phyloP scores from a whole-genome alignment of 805 yeast genomes.

The Metschnikowia cubensis region DNA sequence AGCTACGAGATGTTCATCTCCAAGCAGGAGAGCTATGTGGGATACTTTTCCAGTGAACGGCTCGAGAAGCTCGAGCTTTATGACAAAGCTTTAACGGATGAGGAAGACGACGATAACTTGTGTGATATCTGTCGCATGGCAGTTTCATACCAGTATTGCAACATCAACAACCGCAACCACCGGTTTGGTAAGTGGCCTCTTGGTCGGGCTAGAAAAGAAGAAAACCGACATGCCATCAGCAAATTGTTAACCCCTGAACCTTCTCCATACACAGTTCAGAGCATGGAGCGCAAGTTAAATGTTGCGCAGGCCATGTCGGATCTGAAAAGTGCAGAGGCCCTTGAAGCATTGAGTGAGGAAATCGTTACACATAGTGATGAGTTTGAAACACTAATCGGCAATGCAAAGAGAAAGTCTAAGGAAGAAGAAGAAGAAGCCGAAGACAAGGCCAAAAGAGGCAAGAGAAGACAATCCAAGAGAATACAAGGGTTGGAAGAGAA shows the following conservation, averaged over 20 bases:
- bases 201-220: conserved; percentile 11
- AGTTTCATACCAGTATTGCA: conserved; percentile 46
- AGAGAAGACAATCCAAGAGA: conserved; percentile 10
- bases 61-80: conserved; percentile 11
- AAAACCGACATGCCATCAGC: conserved; percentile 10
- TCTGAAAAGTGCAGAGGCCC: conserved; percentile 7
- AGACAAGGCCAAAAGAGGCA: conserved; percentile 3
- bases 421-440: conserved; percentile 9
- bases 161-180: conserved; percentile 27
- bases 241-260: conserved; percentile 37
- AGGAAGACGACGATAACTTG: conserved; percentile 41
- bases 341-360: conserved; percentile 6
- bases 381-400: conserved; percentile 12
- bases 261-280: conserved; percentile 26
- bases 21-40: conserved; percentile 20
- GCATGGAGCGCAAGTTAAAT: conserved; percentile 3
- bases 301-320: conserved; percentile 8
- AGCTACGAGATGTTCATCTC: conserved; percentile 25
- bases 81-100: neutral
- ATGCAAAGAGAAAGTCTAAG: conserved; percentile 15
- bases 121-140: conserved; percentile 49
- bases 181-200: conserved; percentile 19
- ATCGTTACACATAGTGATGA: conserved; percentile 10
- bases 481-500: conserved; percentile 4
- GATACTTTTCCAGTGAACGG: conserved; percentile 19